Base-by-base conservation (phyloP, 805 yeast species). In the Kregervanrija fluxuum region DNA sequence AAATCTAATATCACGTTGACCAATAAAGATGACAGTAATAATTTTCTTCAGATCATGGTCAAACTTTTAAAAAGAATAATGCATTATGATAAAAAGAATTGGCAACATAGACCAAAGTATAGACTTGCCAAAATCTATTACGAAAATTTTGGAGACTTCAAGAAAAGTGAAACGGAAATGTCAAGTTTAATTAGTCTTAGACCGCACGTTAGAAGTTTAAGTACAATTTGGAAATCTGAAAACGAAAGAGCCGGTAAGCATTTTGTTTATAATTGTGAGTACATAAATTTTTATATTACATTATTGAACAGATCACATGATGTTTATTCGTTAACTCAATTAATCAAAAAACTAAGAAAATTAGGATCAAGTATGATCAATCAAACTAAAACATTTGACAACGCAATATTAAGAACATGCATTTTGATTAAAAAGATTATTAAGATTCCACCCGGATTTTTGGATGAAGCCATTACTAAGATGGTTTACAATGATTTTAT, bases 161-260 rank as follows among this genome's bases (percentile, higher is more conserved):
- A 64, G 2, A 69, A 65, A 1, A 93, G 97, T 0, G 68, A 71
- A 38, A 73, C 73, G 11, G 87, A 84, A 51, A 77, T 91, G 75
- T 67, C 75, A 1, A 57, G 69, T 0, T 66, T 88, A 13, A 75
- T 90, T 42, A 72, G 85, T 8, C 61, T 87, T 40, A 85, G 80
- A 52, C 70, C 88, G 1, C 72, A 77, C 2, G 77, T 79, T 37
- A 85, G 88, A 56, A 78, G 82, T 10, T 71, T 93, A 34, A 78
- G 90, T 1, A 83, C 79, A 51, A 85, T 93, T 46, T 93, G 99
- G 98, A 88, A 88, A 54, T 95, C 97, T 0, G 96, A 89, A 40
- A 62, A 71, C 54, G 99, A 95, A 60, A 66, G 95, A 15, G 93
- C 97, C 0, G 99, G 99, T 0, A 87, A 85, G 53, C 96, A 91